phyloP scores from a whole-genome alignment of 116 monocot species.

The Zostera marina region DNA sequence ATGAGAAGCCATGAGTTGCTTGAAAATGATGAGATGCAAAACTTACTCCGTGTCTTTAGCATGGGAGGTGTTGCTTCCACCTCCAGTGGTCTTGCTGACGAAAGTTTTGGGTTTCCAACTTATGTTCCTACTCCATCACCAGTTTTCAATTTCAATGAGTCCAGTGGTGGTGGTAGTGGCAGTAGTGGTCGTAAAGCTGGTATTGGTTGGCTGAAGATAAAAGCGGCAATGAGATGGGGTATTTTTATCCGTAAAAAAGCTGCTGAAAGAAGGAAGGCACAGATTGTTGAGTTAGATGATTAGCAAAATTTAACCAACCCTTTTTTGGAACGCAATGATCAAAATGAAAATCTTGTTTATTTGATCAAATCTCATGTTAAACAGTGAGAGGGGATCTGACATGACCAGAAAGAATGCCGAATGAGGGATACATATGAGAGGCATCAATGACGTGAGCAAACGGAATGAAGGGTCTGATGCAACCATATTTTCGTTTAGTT shows the following conservation, averaged over 20 bases:
- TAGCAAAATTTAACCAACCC: conserved; percentile 3
- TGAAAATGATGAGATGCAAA: conserved; percentile 84
- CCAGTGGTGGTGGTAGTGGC: conserved; percentile 35
- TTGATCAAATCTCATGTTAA: not conserved
- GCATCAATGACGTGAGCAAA: too few species aligned
- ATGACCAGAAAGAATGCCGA: not conserved
- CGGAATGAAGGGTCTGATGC: too few species aligned
- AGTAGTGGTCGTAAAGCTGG: conserved; percentile 37
- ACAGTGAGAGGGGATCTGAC: not conserved
- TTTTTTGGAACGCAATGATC: not conserved
- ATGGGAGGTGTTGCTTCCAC: conserved; percentile 53
- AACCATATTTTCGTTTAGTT: not conserved
- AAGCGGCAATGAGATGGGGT: conserved; percentile 96
- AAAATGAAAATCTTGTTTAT: not conserved
- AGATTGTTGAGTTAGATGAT: conserved; percentile 70
- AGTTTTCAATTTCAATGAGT: conserved; percentile 36
- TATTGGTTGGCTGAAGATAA: conserved; percentile 92
- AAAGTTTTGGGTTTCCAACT: conserved; percentile 32
- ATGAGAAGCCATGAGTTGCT: conserved; percentile 81
- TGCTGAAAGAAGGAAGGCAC: conserved; percentile 67
- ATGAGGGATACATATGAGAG: not conserved
- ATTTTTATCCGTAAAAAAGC: conserved; percentile 88
- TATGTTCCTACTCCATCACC: conserved; percentile 39
- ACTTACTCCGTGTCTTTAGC: conserved; percentile 54
- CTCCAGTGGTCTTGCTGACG: conserved; percentile 26